Conservation (phyloP, 2,329 filamentous ascomycete species). For the Bipolaris oryzae region DNA sequence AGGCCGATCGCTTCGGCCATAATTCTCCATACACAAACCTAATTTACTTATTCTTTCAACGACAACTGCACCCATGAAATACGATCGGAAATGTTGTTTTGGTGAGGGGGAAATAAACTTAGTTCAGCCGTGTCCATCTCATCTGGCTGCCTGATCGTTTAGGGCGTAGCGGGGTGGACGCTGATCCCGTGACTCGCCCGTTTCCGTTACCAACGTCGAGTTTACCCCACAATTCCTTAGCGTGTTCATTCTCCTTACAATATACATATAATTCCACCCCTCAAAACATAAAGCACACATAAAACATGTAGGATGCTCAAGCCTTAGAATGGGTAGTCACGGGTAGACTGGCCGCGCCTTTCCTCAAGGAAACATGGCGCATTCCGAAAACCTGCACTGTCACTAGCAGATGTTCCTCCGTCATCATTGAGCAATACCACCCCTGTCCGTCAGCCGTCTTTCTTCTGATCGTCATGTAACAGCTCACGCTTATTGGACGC, state of each 20-base stretch:
- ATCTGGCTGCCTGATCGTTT: neutral
- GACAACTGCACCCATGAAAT: neutral
- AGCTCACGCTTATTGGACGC: conserved; percentile 25
- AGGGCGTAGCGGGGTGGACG: conserved; percentile 1
- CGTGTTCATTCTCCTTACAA: too few species aligned
- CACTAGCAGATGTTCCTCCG: conserved; percentile 17
- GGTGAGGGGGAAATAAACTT: too few species aligned
- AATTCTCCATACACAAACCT: neutral
- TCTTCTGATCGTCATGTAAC: conserved; percentile 19
- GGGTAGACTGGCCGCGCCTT: neutral
- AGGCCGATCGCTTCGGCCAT: conserved; percentile 38
- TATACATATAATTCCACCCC: neutral
- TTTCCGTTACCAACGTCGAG: neutral
- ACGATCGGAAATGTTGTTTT: neutral
- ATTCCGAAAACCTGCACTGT: conserved; percentile 14
- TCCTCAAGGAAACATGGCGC: neutral
- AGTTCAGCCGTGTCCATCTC: neutral
- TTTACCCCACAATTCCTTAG: neutral
- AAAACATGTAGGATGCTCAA: neutral
- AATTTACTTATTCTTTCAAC: neutral
- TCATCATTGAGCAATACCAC: conserved; percentile 28
- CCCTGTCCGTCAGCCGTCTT: conserved; percentile 27
- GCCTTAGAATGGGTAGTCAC: neutral
- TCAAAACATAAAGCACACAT: neutral
- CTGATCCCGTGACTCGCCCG: conserved; percentile 5